A percentile compares a stretch with the other conserved stretches of the same genome.
Evolutionary conservation across 495 filamentous ascomycete species (phyloP).

Genomic region (Neurospora terricola): DNA sequence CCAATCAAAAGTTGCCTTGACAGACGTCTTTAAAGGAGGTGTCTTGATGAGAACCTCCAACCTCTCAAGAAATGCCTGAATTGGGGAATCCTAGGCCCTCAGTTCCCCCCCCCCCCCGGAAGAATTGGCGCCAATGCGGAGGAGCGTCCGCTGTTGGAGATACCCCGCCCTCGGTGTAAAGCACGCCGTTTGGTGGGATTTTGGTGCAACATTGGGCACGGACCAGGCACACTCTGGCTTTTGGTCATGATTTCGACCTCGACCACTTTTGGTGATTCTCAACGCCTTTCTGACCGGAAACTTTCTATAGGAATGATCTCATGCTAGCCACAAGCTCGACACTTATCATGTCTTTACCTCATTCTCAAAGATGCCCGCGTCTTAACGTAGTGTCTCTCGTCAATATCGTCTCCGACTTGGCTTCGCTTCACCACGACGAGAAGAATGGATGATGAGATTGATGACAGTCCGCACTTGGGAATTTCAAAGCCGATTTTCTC

Average conservation of each 20-base stretch:
- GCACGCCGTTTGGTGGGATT: not conserved
- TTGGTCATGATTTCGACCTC: not conserved
- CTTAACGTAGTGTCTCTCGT: not conserved
- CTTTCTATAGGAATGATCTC: not conserved
- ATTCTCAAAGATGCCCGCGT: not conserved
- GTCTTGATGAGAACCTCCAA: no score
- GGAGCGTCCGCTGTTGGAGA: not conserved
- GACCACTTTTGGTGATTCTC: not conserved
- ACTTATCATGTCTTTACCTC: not conserved
- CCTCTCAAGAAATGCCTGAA: no score
- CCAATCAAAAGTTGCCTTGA: no score
- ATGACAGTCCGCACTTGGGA: not conserved
- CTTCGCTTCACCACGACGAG: not conserved
- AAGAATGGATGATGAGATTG: not conserved
- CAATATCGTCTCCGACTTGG: not conserved
- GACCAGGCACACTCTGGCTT: not conserved
- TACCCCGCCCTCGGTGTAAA: not conserved
- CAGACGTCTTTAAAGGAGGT: no score
- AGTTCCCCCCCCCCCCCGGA: rapidly evolving
- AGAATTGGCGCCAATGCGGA: not conserved
- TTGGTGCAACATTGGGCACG: not conserved
- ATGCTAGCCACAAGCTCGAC: not conserved
- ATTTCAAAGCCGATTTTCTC: not conserved
- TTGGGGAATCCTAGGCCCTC: not conserved
- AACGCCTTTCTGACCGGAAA: not conserved